Base-by-base conservation (phyloP, 1,139 yeast genomes). In the Blastobotrys capitulatus region DNA sequence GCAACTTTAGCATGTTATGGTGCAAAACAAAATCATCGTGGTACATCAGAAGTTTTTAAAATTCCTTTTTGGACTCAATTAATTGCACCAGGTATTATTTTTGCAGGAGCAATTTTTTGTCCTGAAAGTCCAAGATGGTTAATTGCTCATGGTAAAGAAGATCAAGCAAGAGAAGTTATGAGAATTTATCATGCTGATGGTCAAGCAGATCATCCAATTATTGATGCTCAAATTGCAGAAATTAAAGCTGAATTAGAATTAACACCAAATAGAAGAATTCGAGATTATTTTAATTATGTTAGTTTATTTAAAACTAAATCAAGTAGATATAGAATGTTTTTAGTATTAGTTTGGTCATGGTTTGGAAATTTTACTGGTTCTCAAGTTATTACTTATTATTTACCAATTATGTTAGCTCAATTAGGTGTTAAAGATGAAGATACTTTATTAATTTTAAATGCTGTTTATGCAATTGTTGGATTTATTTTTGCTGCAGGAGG, bases 51-150 rank as follows among this genome's bases (percentile, higher is more conserved):
- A 54, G 61, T 73, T 13, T 76, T 79, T 79, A 68, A 71, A 56
- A 67, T 75, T 48, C 78, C 79, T 6, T 73, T 78, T 8, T 69
- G 69, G 54, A 60, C 76, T 53, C 81, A 77, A 60, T 46, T 63
- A 60, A 38, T 62, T 63, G 54, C 55, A 34, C 62, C 82, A 16
- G 57, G 79, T 9, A 66, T 82, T 52, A 68, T 82, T 56, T 72
- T 75, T 44, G 60, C 63, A 49, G 85, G 84, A 61, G 75, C 81
- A 74, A 62, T 78, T 49, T 66, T 73, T 56, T 72, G 82, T 67
- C 87, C 88, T 27, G 89, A 83, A 62, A 78, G 86, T 12, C 88
- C 89, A 52, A 76, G 88, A 69, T 82, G 75, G 70, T 78, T 63
- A 60, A 74, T 81, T 48, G 73, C 75, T 19, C 77, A 71, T 53